A percentile compares a stretch with the other conserved stretches of the same genome.
These are phyloP conservation scores for Fusarium virguliforme DNA, from an alignment of 2,329 filamentous ascomycete species.

Conservation along the genomic window DNA sequence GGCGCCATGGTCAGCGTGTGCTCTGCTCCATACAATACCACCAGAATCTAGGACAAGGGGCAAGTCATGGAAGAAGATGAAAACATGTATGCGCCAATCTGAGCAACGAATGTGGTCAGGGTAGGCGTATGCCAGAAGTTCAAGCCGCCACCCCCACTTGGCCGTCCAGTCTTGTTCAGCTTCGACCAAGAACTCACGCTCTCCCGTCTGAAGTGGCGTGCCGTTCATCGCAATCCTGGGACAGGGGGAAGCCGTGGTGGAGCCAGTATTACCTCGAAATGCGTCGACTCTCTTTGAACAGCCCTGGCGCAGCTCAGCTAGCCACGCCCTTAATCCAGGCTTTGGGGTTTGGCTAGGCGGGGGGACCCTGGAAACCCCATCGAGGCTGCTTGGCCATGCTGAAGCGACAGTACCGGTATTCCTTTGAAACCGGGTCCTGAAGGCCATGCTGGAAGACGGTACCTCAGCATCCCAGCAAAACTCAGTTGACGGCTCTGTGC, in stretches of 20 bases:
- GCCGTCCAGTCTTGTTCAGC: slow-evolving; percentile 15
- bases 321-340: not conserved
- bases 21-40: not conserved
- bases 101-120: not conserved
- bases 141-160: slow-evolving; percentile 12
- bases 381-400: not conserved
- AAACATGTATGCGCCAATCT: not conserved
- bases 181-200: not conserved
- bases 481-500: not conserved
- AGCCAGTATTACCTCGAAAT: not conserved
- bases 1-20: not conserved
- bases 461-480: not conserved
- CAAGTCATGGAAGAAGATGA: slow-evolving; percentile 10
- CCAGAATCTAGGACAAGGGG: not conserved
- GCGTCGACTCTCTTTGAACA: not conserved
- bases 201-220: not conserved
- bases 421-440: not conserved
- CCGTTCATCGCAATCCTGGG: not conserved
- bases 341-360: not conserved
- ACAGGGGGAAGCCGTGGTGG: not conserved
- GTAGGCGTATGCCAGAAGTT: slow-evolving; percentile 1
- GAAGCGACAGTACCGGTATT: not conserved
- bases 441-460: not conserved
- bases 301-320: not conserved
- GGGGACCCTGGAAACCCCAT: not conserved